These are phyloP conservation scores for Solanum pennellii DNA, from an alignment of 257 asterid species.

Conservation along the genomic window DNA sequence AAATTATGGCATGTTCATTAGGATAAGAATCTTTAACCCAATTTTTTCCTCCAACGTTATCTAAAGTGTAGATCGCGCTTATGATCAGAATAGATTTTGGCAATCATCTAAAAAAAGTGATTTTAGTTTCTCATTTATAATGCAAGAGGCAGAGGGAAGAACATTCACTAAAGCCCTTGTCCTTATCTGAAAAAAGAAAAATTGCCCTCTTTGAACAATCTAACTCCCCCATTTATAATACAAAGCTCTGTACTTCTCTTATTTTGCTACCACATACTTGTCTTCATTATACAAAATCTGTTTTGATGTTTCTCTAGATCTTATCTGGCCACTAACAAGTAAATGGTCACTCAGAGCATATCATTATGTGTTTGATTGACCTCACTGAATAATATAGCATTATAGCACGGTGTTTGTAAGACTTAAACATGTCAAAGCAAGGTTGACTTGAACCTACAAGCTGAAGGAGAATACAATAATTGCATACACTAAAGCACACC, in stretches of 20 bases:
- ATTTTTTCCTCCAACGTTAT: not conserved
- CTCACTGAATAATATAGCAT: not conserved
- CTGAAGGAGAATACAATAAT: not conserved
- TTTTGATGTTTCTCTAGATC: not conserved
- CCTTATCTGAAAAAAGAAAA: not conserved
- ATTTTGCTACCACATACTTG: not conserved
- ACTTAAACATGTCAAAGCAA: not conserved
- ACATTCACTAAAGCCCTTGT: not conserved
- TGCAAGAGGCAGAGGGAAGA: not conserved
- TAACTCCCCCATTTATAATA: not conserved
- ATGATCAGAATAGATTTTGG: not conserved
- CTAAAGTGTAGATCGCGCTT: not conserved
- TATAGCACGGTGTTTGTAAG: not conserved
- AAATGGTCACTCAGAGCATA: not conserved
- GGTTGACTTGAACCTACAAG: not conserved
- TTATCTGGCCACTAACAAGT: not conserved
- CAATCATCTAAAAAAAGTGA: not conserved
- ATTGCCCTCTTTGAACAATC: not conserved
- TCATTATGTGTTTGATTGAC: not conserved
- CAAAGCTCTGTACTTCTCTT: not conserved
- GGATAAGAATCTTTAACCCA: not conserved
- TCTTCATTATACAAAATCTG: not conserved
- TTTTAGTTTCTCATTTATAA: not conserved
- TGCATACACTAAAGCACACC: not conserved
- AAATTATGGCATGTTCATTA: not conserved